Base-by-base conservation (phyloP, 2,329 filamentous ascomycete genomes). In the Pyricularia grisea region DNA sequence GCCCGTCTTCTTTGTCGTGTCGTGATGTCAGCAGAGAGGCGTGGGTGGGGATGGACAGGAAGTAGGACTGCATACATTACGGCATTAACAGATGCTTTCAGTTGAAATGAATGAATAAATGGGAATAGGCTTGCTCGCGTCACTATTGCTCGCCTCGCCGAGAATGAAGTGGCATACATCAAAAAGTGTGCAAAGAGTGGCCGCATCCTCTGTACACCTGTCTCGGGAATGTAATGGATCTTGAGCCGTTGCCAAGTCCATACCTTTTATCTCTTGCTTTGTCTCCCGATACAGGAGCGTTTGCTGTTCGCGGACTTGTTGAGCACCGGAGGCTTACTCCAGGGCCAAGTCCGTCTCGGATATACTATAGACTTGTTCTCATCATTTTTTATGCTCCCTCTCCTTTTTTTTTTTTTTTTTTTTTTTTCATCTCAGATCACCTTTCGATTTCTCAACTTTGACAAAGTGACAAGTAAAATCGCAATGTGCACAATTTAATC, bases 141-240 rank as follows among this genome's bases (percentile, higher is more conserved):
- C 20, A 9, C 36, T 55, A 55, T 55, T n/a, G 42, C 42, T n/a
- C 42, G 42, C 42, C 42, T 55, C 42, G 17, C 42, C 20, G 42
- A 55, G 42, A 55, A 55, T 55, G 42, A 55, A 55, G 20, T n/a
- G 42, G 42, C 42, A 42, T 55, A 55, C 5, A 55, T 55, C 42
- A 55, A 55, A 55, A 55, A 55, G 20, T 20, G 1, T 55, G 20
- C 17, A 55, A n/a, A n/a, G 42, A 55, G 20, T 55, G 42, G 6
- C 42, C 42, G 73, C 74, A 70, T 70, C 71, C 74, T 77, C 75
- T 76, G 74, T 76, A 64, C 31, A 69, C 66, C 72, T 79, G 79
- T 81, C 77, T 81, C 79, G 79, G 79, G 78, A 80, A 76, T 79
- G 77, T 75, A 77, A 78, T 76, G 76, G 72, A 55, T 55, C 42